Evolutionary conservation across 345 rosid genomes (phyloP), one percentile per base, ranked within the genome.

Genomic region (Salix exigua): DNA sequence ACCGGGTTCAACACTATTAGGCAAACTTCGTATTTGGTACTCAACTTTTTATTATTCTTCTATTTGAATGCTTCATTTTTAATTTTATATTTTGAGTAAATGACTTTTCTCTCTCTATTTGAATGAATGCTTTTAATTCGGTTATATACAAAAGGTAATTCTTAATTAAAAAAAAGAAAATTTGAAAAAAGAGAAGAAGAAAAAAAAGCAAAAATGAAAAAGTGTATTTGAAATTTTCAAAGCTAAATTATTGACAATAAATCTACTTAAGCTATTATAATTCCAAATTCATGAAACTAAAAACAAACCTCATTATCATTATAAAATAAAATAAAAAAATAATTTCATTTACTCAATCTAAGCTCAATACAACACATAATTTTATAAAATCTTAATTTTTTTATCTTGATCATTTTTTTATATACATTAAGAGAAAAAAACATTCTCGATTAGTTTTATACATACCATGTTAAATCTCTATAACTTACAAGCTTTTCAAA

Each of bases 291-390:
- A 7, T 21, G 1, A 53, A 53, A 21, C 8, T 18, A 6, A 51
- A 19, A 51, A 50, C 19, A 53, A 19, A 1, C 2, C n/a, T 53
- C n/a, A 0, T 53, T 53, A 53, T 19, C 4, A 53, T n/a, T 6
- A 53, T 7, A 2, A 53, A 53, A 7, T 1, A 2, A 2, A 7
- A 2, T 6, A 0, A 53, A 53, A 0, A 0, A 7, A 7, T 53
- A 53, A 7, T 7, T 53, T 21, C 0, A 53, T 53, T 0, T 53
- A 18, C 2, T 53, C 8, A 53, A 53, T 3, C 7, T 1, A 53
- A 21, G 3, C 3, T 53, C n/a, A 21, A 53, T 3, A 53, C 10
- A 19, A 0, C 11, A 21, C 12, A 53, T 53, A 53, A 21, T 53
- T 53, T 21, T 21, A 53, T 53, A 4, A 21, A 53, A 53, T 21